Evolutionary conservation across 2,329 filamentous ascomycete genomes (phyloP), one percentile per base, ranked within the genome.

Genomic region (Zopfia rhizophila): DNA sequence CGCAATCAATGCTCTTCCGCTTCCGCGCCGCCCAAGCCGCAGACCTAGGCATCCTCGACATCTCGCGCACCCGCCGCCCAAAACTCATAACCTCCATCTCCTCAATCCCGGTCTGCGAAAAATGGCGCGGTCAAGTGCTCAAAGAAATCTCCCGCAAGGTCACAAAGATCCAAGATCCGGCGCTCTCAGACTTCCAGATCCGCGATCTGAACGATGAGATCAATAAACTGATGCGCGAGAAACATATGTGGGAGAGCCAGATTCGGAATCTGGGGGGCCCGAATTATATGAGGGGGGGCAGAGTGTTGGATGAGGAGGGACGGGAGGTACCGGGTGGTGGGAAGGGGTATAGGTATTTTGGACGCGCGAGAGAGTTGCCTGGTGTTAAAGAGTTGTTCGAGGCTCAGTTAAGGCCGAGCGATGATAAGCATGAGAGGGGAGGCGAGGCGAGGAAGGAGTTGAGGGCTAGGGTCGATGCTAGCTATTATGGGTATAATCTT

Each of bases 1-100:
- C 94, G 66, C 94, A 99, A 80, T 97, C 92, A 35, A 99, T 99
- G 93, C 93, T 99, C 74, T 99, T 97, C 80, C 93, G 94, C 81
- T 99, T 99, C 81, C 91, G 94, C 73, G 94, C 96, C 68, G 90
- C 93, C 63, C 94, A 97, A 83, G 93, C 93, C 58, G 91, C 91
- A 56, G 92, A 97, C 76, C 83, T 97, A 35, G 93, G 93, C 68
- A 97, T 97, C 73, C 90, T 99, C 75, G 93, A 97, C 78, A 89
- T 89, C 19, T 89, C 91, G 48, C 90, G 92, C 52, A 88, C 91
- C 7, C 90, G 92, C 8, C 91, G 94, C 2, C 94, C 94, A 39
- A 95, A 93, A 74, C 83, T 88, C 55, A 97, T 97, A 72, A 95
- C 91, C 32, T 86, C 91, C 61, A 86, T 97, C 60, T 87, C 88